phyloP scores from a whole-genome alignment of 176 grass and related monocot species.

The Elaeis guineensis region DNA sequence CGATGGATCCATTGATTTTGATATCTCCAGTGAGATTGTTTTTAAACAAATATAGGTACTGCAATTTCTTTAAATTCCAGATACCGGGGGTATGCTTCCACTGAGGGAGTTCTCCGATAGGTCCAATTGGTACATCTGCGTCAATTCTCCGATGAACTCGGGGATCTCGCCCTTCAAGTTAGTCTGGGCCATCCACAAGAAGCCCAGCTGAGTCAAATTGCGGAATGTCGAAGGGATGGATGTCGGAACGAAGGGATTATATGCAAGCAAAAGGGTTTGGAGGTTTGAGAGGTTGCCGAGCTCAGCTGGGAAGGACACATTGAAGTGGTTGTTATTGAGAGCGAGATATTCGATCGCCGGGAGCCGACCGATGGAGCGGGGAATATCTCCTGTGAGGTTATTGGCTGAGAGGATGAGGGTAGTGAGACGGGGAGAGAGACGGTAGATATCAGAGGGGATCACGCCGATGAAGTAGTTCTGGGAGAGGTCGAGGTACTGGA shows the following conservation, averaged over 20 bases:
- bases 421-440: constrained; percentile 21
- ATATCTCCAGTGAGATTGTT: constrained; percentile 36
- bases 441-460: constrained; percentile 42
- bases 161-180: constrained; percentile 43
- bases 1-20: constrained; percentile 16
- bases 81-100: constrained; percentile 47
- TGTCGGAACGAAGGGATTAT: constrained; percentile 18
- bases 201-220: constrained; percentile 24
- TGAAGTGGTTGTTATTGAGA: constrained; percentile 30
- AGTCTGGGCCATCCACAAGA: background rate
- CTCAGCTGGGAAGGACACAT: constrained; percentile 25
- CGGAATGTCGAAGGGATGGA: constrained; percentile 42
- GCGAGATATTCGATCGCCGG: constrained; percentile 11
- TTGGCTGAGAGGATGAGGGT: constrained; percentile 26
- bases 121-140: constrained; percentile 16
- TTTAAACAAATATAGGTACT: background rate
- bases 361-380: constrained; percentile 27
- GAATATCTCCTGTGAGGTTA: constrained; percentile 34
- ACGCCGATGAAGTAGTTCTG: constrained; percentile 31
- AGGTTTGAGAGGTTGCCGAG: constrained; percentile 47
- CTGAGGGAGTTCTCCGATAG: constrained; percentile 20
- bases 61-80: constrained; percentile 50
- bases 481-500: constrained; percentile 39
- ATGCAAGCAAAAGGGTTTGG: constrained; percentile 1
- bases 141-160: constrained; percentile 14